These are phyloP conservation scores for Acarospora socialis DNA, from an alignment of 2,329 filamentous ascomycete species.

Conservation along the genomic window DNA sequence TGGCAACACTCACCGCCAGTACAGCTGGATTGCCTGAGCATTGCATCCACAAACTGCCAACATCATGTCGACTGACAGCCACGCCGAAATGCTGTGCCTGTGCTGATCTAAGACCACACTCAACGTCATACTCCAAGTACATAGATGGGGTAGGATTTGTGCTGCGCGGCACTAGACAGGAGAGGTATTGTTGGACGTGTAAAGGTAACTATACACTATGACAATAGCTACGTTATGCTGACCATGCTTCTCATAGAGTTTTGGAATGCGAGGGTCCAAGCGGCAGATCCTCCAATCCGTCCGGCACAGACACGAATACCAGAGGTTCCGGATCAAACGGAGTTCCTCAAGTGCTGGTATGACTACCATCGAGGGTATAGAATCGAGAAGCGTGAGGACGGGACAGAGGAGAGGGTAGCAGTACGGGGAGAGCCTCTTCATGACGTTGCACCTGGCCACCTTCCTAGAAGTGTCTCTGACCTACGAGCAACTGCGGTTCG, in stretches of 20 bases:
- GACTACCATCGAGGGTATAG: slow-evolving; percentile 36
- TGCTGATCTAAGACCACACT: slow-evolving; percentile 27
- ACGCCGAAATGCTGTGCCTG: slow-evolving; percentile 28
- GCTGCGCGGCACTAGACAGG: slow-evolving; percentile 33
- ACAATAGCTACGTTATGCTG: slow-evolving; percentile 5
- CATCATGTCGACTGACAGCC: slow-evolving; percentile 28
- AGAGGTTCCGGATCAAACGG: slow-evolving; percentile 31
- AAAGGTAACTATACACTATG: too few species aligned
- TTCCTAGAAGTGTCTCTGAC: slow-evolving; percentile 34
- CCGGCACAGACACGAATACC: slow-evolving; percentile 32
- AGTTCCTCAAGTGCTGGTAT: slow-evolving; percentile 33
- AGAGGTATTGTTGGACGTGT: slow-evolving; percentile 39
- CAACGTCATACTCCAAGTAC: slow-evolving; percentile 31
- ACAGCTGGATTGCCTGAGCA: too few species aligned
- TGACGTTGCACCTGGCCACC: slow-evolving; percentile 32
- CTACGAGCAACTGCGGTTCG: slow-evolving; percentile 22
- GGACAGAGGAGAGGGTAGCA: slow-evolving; percentile 29
- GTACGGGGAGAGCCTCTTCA: slow-evolving; percentile 33
- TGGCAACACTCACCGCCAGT: too few species aligned
- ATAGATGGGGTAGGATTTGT: slow-evolving; percentile 38
- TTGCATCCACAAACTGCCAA: slow-evolving; percentile 26
- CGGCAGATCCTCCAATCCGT: slow-evolving; percentile 27
- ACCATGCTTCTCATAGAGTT: slow-evolving; percentile 23
- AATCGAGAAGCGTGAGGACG: slow-evolving; percentile 26
- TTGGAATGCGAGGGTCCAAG: slow-evolving; percentile 32